Evolutionary conservation across 768 basidiomycete genomes (phyloP).

Genomic region (Galerina sulciceps): DNA sequence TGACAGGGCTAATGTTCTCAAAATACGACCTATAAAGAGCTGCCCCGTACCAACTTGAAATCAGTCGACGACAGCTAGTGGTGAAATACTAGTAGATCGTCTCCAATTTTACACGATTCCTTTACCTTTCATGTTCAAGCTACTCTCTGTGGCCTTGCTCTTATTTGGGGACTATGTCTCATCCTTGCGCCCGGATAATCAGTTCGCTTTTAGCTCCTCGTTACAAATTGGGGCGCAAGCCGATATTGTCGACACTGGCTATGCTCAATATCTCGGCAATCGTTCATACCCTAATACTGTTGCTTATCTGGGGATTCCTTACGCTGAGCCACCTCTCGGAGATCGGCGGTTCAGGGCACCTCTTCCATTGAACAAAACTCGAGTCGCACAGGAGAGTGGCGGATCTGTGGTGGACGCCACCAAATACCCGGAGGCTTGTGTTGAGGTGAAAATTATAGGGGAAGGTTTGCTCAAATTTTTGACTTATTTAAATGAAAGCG

Average conservation of each 20-base stretch:
- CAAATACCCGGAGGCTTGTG: conserved; percentile 58
- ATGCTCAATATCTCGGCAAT: conserved; percentile 62
- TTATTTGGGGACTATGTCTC: too few species aligned
- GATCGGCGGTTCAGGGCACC: conserved; percentile 60
- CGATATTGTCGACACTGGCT: conserved; percentile 57
- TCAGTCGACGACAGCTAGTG: too few species aligned
- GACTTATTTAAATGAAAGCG: not conserved
- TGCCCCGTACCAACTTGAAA: too few species aligned
- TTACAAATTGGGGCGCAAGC: not conserved
- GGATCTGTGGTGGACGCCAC: conserved; percentile 54
- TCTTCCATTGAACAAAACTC: conserved; percentile 51
- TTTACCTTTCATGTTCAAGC: too few species aligned
- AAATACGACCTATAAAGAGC: too few species aligned
- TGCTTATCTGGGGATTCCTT: conserved; percentile 62
- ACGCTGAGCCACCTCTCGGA: conserved; percentile 61
- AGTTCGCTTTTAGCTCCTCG: conserved; percentile 14
- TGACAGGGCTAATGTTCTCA: too few species aligned
- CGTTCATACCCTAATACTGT: conserved; percentile 53
- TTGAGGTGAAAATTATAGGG: conserved; percentile 62
- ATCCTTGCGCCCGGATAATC: not conserved
- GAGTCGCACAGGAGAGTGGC: conserved; percentile 36
- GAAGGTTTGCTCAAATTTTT: conserved; percentile 36
- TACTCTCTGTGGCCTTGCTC: too few species aligned
- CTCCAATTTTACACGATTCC: too few species aligned
- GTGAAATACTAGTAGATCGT: too few species aligned